Evolutionary conservation across 305 asterid genomes (phyloP).

Genomic region (Solanum hybrid): DNA sequence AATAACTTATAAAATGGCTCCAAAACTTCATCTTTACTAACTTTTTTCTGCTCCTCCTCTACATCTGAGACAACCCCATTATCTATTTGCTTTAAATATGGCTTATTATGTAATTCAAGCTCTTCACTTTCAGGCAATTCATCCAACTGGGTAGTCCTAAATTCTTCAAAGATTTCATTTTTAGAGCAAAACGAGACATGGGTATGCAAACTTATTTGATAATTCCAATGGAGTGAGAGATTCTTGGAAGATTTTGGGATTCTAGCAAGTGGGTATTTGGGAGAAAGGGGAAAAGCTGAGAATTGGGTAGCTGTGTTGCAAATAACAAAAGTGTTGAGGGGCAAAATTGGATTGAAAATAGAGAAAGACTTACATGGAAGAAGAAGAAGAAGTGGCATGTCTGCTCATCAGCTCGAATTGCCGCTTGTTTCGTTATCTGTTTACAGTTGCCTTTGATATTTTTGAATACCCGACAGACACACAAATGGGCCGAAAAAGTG

Average conservation of each 20-base stretch:
- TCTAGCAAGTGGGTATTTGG: conserved; percentile 15
- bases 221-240: conserved; percentile 14
- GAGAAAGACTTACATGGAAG: conserved; percentile 23
- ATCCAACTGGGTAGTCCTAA: conserved; percentile 26
- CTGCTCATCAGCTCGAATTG: conserved; percentile 26
- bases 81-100: conserved; percentile 39
- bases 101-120: conserved; percentile 71
- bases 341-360: conserved; percentile 21
- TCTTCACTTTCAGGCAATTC: conserved; percentile 32
- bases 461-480: not conserved
- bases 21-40: conserved; percentile 50
- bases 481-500: not conserved
- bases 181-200: conserved; percentile 40
- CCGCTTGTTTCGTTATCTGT: conserved; percentile 28
- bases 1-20: conserved; percentile 69
- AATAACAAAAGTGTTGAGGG: conserved; percentile 9
- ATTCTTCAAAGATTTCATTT: conserved; percentile 46
- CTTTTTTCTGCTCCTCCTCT: conserved; percentile 26
- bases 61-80: conserved; percentile 22
- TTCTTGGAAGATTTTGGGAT: conserved; percentile 24
- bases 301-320: conserved; percentile 8
- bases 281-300: not conserved
- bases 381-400: conserved; percentile 44
- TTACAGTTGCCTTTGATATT: not conserved
- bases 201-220: conserved; percentile 22